Evolutionary conservation across 345 rosid species (phyloP), one percentile per base, ranked within the genome.

Genomic region (Erysimum cheiranthoides): DNA sequence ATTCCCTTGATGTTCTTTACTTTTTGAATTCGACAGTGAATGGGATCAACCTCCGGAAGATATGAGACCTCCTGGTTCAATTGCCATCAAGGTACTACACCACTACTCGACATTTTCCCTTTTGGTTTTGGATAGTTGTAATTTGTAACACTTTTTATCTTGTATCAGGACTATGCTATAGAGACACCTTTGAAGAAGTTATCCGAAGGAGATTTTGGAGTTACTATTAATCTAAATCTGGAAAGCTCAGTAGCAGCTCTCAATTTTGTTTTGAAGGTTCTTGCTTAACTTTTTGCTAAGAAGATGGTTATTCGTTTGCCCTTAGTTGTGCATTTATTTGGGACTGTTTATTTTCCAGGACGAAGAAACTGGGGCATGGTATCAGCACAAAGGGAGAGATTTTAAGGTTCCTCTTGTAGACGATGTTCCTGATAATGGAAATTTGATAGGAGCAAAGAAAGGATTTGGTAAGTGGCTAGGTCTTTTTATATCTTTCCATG

Each of bases 11-110:
- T 68, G 69, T 59, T 63, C 49, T 66, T 7, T 16, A 42, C 65
- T 36, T 72, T 32, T 49, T 47, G 1, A 43, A 53, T 75, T 64
- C 46, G 77, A 73, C 84, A 94, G 98, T 71, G 98, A 92, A 80
- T 94, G 98, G 98, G 93, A 94, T 86, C 98, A 90, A 79, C 98
- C 98, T 79, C 97, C 98, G 7, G 40, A 82, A 67, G 83, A 82
- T 40, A 90, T 94, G 96, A 86, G 89, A 80, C 98, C 98, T 43
- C 86, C 88, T 73, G 96, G 90, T 57, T 94, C 98, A 45, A 21
- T 94, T 82, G 70, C 89, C 47, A 78, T 94, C 57, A 94, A 82
- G 89, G 98, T 86, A 75, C 53, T 86, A 74, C 58, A 21, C 25
- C 86, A 75, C 53, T 28, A 39, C 47, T 42, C 12, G 3, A 13